Conservation (phyloP, 306 rosid genomes). For the Amphicarpaea edgeworthii region DNA sequence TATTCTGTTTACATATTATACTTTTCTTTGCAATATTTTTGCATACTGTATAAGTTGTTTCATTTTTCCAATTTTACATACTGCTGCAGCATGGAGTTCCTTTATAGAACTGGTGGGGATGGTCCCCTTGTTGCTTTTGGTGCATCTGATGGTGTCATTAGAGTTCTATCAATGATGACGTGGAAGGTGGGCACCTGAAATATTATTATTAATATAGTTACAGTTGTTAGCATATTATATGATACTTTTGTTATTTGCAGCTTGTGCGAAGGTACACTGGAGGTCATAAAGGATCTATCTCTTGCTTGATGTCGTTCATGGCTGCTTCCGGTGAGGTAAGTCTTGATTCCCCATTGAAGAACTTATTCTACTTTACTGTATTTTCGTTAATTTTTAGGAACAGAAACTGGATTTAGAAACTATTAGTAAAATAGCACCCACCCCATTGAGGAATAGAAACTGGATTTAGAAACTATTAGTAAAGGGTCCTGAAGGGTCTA, state of each 20-base stretch:
- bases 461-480: no score
- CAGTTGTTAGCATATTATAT: constrained; percentile 41
- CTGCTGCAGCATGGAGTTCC: constrained; percentile 96
- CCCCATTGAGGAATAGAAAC: no score
- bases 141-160: constrained; percentile 94
- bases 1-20: constrained; percentile 2
- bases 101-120: constrained; percentile 84
- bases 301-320: constrained; percentile 95
- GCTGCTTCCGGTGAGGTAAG: constrained; percentile 98
- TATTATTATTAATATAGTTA: constrained; percentile 39
- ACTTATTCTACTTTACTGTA: constrained; percentile 39
- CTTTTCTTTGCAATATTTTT: constrained; percentile 43
- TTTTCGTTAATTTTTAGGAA: constrained; percentile 30
- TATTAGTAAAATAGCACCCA: no score
- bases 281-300: constrained; percentile 96
- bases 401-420: no score
- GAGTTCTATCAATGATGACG: constrained; percentile 98
- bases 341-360: constrained; percentile 40
- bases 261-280: constrained; percentile 92
- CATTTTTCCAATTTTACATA: constrained; percentile 37
- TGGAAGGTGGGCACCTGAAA: constrained; percentile 82
- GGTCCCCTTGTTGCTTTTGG: constrained; percentile 99
- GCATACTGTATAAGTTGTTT: constrained; percentile 20
- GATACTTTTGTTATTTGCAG: constrained; percentile 63
- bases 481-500: constrained; percentile 24